Base-by-base conservation (phyloP, 345 rosid genomes). In the Rhizophora apiculata region DNA sequence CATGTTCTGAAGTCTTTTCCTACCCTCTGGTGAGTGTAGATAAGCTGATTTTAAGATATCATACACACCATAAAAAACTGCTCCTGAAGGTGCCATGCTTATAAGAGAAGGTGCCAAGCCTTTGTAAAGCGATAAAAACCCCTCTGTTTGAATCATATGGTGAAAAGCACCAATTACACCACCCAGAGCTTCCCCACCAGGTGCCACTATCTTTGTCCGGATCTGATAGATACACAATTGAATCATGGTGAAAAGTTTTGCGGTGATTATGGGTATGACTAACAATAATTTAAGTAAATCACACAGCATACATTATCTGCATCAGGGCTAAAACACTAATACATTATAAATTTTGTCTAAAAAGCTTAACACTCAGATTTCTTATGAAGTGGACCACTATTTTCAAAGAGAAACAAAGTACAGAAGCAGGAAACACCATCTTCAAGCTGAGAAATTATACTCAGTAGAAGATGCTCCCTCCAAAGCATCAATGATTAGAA, bases 51-150 rank as follows among this genome's bases (percentile, higher is more conserved):
- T 85, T 64, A 89, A 60, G 30, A 87, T 87, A 68, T 89, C 91
- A 58, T 89, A 87, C 37, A 84, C 91, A 60, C 95, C 87, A 65
- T 82, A 87, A 77, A 89, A 87, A 57, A 89, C 95, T 2, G 91
- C 91, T 72, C 89, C 91, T 8, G 89, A 83, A 60, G 95, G 91
- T 65, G 91, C 91, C 88, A 89, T 85, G 75, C 95, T 89, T 62
- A 77, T 60, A 22, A 87, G 75, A n/a, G 91, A 89, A 62, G 95
- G 89, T 48, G 84, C 87, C 72, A 89, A 79, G 51, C 95, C 91
- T 82, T 81, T 89, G 76, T 84, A 89, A 51, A 89, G 82, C 1
- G 95, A 87, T 70, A 89, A 85, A 83, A 87, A 81, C 24, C 95
- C 91, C 81, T 89, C 91, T 3, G 88, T 89, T 66, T 71, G 82